phyloP scores from a whole-genome alignment of 2,329 filamentous ascomycete species.

The Colletotrichum zoysiae region DNA sequence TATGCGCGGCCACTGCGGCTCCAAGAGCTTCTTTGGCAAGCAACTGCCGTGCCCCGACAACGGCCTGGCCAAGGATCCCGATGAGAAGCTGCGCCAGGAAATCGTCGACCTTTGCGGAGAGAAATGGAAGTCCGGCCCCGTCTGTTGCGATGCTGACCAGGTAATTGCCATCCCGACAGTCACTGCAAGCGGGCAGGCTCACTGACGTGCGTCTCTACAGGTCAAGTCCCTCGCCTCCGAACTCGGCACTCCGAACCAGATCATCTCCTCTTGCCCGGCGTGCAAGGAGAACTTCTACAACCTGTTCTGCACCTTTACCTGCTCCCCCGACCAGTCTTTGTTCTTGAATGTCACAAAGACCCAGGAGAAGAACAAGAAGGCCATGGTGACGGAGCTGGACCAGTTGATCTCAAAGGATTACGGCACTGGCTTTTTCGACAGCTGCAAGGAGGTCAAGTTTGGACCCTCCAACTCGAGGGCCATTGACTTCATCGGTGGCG shows the following conservation, averaged over 20 bases:
- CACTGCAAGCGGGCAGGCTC: neutral
- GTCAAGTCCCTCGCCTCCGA: slow-evolving; percentile 85
- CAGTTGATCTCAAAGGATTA: slow-evolving; percentile 89
- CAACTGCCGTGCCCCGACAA: slow-evolving; percentile 95
- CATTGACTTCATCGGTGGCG: slow-evolving; percentile 96
- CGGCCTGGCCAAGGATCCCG: slow-evolving; percentile 80
- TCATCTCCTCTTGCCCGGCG: slow-evolving; percentile 94
- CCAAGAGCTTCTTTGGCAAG: slow-evolving; percentile 89
- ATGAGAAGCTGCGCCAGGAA: slow-evolving; percentile 78
- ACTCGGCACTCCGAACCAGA: slow-evolving; percentile 85
- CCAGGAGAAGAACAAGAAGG: slow-evolving; percentile 69
- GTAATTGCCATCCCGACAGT: slow-evolving; percentile 54
- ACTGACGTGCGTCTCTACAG: slow-evolving; percentile 56
- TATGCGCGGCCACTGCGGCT: slow-evolving; percentile 91
- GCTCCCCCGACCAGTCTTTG: slow-evolving; percentile 94
- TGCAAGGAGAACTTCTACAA: slow-evolving; percentile 99
- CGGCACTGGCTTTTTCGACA: slow-evolving; percentile 90
- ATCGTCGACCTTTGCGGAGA: slow-evolving; percentile 87
- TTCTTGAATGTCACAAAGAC: slow-evolving; percentile 93
- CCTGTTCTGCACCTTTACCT: slow-evolving; percentile 97
- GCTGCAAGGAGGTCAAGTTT: slow-evolving; percentile 99
- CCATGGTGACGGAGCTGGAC: slow-evolving; percentile 84
- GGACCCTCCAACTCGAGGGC: slow-evolving; percentile 93
- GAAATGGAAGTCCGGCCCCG: slow-evolving; percentile 85
- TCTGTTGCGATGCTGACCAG: slow-evolving; percentile 89